Conservation (phyloP, 2,329 filamentous ascomycete species). For the Aplosporella prunicola region DNA sequence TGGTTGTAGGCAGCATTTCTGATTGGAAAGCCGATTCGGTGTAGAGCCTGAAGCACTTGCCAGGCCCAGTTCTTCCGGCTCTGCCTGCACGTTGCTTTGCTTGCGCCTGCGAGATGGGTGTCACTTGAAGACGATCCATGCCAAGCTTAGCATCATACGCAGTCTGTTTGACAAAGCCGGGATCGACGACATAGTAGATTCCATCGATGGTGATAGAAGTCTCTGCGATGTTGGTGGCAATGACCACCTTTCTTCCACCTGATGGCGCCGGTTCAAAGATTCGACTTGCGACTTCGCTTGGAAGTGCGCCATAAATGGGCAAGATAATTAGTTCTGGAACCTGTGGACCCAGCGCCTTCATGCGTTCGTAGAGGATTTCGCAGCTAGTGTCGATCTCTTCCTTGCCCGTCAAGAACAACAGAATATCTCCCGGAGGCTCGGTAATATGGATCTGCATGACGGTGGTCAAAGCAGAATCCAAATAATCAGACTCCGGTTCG, state of each 20-base stretch:
- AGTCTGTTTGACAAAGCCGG: conserved; percentile 96
- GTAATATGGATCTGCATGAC: conserved; percentile 98
- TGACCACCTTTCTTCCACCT: conserved; percentile 84
- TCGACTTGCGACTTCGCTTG: conserved; percentile 82
- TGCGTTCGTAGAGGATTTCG: conserved; percentile 85
- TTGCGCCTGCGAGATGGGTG: conserved; percentile 92
- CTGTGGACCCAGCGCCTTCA: conserved; percentile 85
- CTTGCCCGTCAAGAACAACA: conserved; percentile 94
- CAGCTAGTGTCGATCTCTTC: conserved; percentile 96
- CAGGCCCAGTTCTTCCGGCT: conserved; percentile 87
- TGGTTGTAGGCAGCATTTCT: conserved; percentile 92
- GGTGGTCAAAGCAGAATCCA: conserved; percentile 87
- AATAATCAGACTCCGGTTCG: conserved; percentile 90
- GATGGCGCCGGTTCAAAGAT: conserved; percentile 91
- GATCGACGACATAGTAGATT: conserved; percentile 95
- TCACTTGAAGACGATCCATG: conserved; percentile 94
- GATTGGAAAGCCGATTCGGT: conserved; percentile 92
- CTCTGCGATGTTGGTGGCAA: conserved; percentile 97
- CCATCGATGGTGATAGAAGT: conserved; percentile 97
- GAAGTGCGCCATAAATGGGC: conserved; percentile 91
- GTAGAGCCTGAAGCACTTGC: conserved; percentile 91
- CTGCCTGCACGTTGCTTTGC: conserved; percentile 89
- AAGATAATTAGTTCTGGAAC: conserved; percentile 89
- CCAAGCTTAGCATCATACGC: conserved; percentile 94
- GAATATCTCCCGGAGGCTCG: conserved; percentile 83